Percentiles rank a stretch among this genome's conserved stretches.
Evolutionary conservation across 768 basidiomycete genomes (phyloP).

Genomic region (Grammothele lineata): DNA sequence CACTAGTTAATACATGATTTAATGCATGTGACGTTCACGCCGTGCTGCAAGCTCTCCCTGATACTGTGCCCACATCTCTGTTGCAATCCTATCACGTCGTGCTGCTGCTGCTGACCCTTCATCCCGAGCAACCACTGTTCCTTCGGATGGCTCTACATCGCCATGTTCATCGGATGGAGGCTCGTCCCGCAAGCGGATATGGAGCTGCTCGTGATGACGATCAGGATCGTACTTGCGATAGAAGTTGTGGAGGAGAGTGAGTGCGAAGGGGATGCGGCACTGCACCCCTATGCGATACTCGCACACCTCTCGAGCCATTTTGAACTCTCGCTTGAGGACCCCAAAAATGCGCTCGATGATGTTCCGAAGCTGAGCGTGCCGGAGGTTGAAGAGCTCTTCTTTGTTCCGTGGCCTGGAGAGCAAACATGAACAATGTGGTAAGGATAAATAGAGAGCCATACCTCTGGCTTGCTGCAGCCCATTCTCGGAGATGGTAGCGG

Average conservation of each 20-base stretch:
- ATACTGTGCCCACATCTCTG: constrained; percentile 30
- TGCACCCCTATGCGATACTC: constrained; percentile 25
- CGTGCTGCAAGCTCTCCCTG: neutral
- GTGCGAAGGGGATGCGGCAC: constrained; percentile 24
- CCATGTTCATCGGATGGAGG: neutral
- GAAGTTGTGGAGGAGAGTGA: constrained; percentile 31
- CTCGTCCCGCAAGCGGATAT: neutral
- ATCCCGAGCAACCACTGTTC: neutral
- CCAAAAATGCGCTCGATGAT: constrained; percentile 23
- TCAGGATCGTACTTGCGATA: constrained; percentile 22
- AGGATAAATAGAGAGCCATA: constrained; percentile 1
- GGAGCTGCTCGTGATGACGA: neutral
- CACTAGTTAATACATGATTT: no score
- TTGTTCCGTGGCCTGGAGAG: constrained; percentile 11
- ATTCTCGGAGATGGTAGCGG: constrained; percentile 32
- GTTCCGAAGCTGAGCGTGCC: constrained; percentile 17
- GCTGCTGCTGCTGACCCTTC: constrained; percentile 7
- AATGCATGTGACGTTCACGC: no score
- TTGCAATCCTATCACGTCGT: constrained; percentile 25
- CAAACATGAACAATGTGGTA: neutral
- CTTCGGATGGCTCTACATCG: neutral
- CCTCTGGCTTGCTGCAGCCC: constrained; percentile 16
- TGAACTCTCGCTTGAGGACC: constrained; percentile 15
- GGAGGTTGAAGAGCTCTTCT: constrained; percentile 20
- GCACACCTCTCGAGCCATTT: constrained; percentile 12